Conservation (phyloP, 1,139 yeast species). For the Sugiyamaella pinicola region DNA sequence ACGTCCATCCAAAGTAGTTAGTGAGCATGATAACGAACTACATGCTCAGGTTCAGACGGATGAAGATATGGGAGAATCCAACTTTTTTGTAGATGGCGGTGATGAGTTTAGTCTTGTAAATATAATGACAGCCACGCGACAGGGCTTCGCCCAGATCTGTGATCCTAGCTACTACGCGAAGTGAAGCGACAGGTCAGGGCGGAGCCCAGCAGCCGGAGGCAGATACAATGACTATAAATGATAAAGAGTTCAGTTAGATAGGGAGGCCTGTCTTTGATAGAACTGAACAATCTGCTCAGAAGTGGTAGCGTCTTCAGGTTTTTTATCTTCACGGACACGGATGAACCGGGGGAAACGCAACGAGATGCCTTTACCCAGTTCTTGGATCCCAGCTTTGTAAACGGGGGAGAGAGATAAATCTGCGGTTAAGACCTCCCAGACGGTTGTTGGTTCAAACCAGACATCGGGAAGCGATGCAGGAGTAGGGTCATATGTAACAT, state of each 20-base stretch:
- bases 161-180: no score
- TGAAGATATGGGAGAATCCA: constrained; percentile 24
- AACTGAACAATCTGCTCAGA: constrained; percentile 90
- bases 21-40: not conserved
- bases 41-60: constrained; percentile 20
- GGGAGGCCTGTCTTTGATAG: constrained; percentile 70
- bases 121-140: not conserved
- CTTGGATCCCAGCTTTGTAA: constrained; percentile 81
- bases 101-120: constrained; percentile 15
- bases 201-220: no score
- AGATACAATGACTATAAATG: not conserved
- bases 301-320: constrained; percentile 84
- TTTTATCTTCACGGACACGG: constrained; percentile 83
- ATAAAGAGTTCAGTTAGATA: constrained; percentile 9
- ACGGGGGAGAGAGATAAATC: constrained; percentile 91
- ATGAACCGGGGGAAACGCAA: constrained; percentile 89
- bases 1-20: not conserved
- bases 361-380: constrained; percentile 85
- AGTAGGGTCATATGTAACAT: constrained; percentile 65
- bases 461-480: constrained; percentile 73
- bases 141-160: no score
- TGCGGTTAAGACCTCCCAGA: constrained; percentile 93
- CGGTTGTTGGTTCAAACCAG: constrained; percentile 88
- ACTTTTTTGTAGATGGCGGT: constrained; percentile 28
- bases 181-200: no score